Base-by-base conservation (phyloP, 225 moss, liverwort and hornwort species). In the Bryum argenteum region DNA sequence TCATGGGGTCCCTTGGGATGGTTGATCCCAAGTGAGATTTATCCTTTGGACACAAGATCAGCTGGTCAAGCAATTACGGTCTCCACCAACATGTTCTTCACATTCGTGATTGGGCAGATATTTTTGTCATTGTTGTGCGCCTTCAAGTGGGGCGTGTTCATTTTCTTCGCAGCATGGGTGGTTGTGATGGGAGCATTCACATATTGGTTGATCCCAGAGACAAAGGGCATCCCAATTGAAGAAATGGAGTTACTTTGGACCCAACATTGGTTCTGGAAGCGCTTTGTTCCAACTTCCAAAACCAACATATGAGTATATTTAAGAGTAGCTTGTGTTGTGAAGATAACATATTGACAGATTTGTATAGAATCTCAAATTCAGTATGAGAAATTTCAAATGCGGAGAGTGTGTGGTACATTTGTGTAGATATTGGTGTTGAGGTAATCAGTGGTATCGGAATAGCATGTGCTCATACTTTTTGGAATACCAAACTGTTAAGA, bases 141-240 rank as follows among this genome's bases (percentile, higher is more conserved):
- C 5, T 33, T 33, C 33, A 33, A 33, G 33, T 33, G 73, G 75
- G 69, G 38, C 0, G 79, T 79, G 0, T 83, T 83, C 40, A 3
- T 83, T 8, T 83, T 83, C 54, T 79, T 83, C 17, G 76, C 23
- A 0, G 56, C 22, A 3, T 80, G 70, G 77, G 63, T 87, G 5
- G 24, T 54, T 3, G 20, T 87, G 2, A 92, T 92, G 88, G 79
- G 82, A 9, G 16, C 65, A 0, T 87, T 83, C 56, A 84, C 80
- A 0, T 82, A 39, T 44, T 66, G 81, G 41, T 84, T 92, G 33
- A 26, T 92, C 14, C 86, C 90, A 0, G 83, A 92, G 69, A 90
- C 92, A 1, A 92, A 85, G 38, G 77, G 79, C 26, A 77, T 92
- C 0, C 75, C 82, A 1, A 78, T 92, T 3, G 86, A 88, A 54